Base-by-base conservation (phyloP, 148 eudicot genomes). In the Vaccinium vitisidaea region DNA sequence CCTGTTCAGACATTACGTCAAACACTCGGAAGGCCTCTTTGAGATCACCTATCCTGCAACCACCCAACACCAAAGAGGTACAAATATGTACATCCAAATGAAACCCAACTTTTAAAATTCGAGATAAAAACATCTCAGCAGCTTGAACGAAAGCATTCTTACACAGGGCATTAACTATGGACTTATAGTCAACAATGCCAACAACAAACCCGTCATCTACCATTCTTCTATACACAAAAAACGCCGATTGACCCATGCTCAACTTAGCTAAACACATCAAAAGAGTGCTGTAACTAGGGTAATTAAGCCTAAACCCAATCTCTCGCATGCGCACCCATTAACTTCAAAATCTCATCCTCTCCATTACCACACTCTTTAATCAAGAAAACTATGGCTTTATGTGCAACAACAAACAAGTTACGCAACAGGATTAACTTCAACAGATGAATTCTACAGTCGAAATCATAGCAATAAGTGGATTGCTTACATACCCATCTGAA, bases 231-330 rank as follows among this genome's bases (percentile, higher is more conserved):
- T 56, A 87, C 54, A 85, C 89, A 16, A 12, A 85, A 85, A 85
- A 87, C 5, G 87, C 87, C 39, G 23, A 67, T 6, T 49, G 49
- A 73, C 87, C 89, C 89, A 87, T 70, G 19, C 77, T 54, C 76
- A 87, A 82, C 75, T 87, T 87, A 39, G 87, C 85, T 55, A 87
- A 85, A 83, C 89, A 77, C 83, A 82, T 77, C 87, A 87, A 85
- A 23, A 87, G 85, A 83, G 73, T 52, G 73, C 89, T 87, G 25
- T 87, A 87, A 85, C 89, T 78, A 52, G 87, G 87, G 79, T 82
- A 87, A 54, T 83, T 85, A 58, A 87, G 52, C 67, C 85, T 75
- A 85, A 87, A 87, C 63, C 89, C 89, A 12, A 10, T 48, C 27
- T 49, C 73, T 69, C 87, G 81, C 87, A 87, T 58, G n/a, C 6